phyloP scores from a whole-genome alignment of 106 monocot genomes.

The Dioscorea zingiberensis region DNA sequence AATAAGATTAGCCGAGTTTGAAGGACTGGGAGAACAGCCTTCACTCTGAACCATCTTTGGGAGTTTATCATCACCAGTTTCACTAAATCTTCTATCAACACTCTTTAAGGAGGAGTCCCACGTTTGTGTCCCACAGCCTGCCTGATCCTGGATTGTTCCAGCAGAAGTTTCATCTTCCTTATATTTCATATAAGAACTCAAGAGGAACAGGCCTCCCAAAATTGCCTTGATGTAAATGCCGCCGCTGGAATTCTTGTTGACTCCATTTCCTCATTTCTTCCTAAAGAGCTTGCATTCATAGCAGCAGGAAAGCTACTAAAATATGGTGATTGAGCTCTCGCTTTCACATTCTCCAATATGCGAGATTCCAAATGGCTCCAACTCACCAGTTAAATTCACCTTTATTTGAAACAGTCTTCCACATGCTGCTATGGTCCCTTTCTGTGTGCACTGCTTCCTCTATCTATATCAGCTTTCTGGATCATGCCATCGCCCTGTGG shows the following conservation, averaged over 20 bases:
- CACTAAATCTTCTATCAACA: conserved; percentile 30
- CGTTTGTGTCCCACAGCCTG: conserved; percentile 18
- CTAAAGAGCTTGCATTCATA: conserved; percentile 28
- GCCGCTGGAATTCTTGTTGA: conserved; percentile 8
- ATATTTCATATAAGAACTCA: conserved; percentile 17
- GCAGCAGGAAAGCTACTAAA: conserved; percentile 7
- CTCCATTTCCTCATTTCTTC: conserved; percentile 31
- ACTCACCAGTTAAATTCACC: conserved; percentile 1
- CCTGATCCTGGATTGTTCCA: conserved; percentile 17
- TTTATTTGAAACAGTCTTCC: conserved; percentile 6
- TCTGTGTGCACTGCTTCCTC: conserved; percentile 10
- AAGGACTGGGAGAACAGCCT: conserved; percentile 16
- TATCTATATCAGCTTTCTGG: conserved; percentile 8
- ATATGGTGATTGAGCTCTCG: conserved; percentile 9
- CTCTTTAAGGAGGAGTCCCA: conserved; percentile 28
- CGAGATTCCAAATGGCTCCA: conserved; percentile 22
- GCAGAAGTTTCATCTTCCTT: conserved; percentile 16
- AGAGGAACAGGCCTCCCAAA: conserved; percentile 14
- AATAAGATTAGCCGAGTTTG: conserved; percentile 13
- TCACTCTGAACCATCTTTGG: conserved; percentile 29
- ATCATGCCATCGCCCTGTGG: conserved; percentile 18
- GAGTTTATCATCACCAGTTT: conserved; percentile 14
- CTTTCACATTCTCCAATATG: conserved; percentile 16
- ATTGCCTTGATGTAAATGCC: conserved; percentile 11
- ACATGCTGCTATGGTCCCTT: conserved; percentile 20